A percentile compares a stretch with the other conserved stretches of the same genome.
Conservation (phyloP, 2,329 filamentous ascomycete genomes). For the Fusarium sulawesiense region DNA sequence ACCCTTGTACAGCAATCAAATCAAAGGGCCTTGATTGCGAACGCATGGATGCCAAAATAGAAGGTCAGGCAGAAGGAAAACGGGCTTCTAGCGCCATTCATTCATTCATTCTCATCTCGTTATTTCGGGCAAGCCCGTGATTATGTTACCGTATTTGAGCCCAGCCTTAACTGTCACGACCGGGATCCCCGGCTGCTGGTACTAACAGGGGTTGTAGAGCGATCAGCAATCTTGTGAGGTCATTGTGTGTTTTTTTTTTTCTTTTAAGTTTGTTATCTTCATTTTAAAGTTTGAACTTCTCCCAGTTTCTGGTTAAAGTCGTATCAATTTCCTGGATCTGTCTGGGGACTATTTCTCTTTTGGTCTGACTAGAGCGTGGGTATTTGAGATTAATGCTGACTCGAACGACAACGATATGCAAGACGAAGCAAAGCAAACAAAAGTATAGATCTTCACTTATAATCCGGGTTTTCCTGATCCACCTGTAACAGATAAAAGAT, state of each 20-base stretch:
- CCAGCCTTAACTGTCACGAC: constrained; percentile 22
- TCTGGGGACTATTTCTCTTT: background rate
- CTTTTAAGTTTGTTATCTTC: constrained; percentile 10
- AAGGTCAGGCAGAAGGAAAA: constrained; percentile 27
- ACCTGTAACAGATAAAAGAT: background rate
- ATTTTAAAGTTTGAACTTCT: constrained; percentile 10
- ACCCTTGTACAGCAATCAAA: background rate
- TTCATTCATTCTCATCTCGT: constrained; percentile 12
- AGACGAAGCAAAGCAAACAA: background rate
- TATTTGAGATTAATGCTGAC: background rate
- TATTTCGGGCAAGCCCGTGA: constrained; percentile 41
- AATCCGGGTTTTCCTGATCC: background rate
- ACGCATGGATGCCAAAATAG: constrained; percentile 30
- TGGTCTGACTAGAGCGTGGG: background rate
- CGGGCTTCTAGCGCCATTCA: constrained; percentile 25
- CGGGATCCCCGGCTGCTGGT: constrained; percentile 26
- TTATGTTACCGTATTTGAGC: constrained; percentile 16
- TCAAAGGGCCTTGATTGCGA: constrained; percentile 12
- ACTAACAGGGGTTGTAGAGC: background rate
- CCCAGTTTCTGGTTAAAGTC: background rate
- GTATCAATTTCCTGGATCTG: background rate
- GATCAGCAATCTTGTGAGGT: constrained; percentile 38
- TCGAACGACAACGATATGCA: background rate
- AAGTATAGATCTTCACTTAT: constrained; percentile 3
- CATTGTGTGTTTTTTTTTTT: constrained; percentile 26